Percentiles rank a stretch among this genome's conserved stretches.
phyloP scores from a whole-genome alignment of 176 grass and related monocot genomes.

The Thinopyrum elongatum region DNA sequence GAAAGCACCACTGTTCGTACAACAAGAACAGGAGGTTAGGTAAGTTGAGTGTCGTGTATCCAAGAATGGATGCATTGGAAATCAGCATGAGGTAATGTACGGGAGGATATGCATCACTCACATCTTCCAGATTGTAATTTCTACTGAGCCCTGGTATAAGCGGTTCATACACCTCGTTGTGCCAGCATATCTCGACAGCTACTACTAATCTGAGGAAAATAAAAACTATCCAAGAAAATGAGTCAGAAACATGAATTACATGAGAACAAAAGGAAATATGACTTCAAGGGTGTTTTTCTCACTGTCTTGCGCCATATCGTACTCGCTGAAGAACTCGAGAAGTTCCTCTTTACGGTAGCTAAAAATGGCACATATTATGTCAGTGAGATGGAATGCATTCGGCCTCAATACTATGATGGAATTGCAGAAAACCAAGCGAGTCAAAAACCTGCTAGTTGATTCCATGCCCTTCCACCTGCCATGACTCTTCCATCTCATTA shows the following conservation, averaged over 20 bases:
- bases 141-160: background rate
- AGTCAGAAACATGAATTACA: slow-evolving; percentile 23
- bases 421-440: slow-evolving; percentile 7
- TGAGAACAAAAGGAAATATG: background rate
- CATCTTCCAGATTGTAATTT: background rate
- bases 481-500: slow-evolving; percentile 31
- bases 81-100: background rate
- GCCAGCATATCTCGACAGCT: slow-evolving; percentile 37
- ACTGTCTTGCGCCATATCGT: background rate
- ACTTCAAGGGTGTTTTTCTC: slow-evolving; percentile 24
- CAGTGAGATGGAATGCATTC: background rate
- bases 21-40: background rate
- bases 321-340: slow-evolving; percentile 13
- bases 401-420: background rate
- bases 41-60: background rate
- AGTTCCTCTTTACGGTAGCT: slow-evolving; percentile 31
- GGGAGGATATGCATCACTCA: slow-evolving; percentile 18
- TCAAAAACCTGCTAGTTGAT: slow-evolving; percentile 15
- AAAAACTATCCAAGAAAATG: slow-evolving; percentile 37
- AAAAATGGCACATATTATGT: background rate
- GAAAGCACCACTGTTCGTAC: background rate
- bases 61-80: background rate
- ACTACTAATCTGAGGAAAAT: slow-evolving; percentile 41
- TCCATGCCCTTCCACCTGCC: background rate
- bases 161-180: background rate